Percentiles rank a stretch among this genome's conserved stretches.
These are phyloP conservation scores for Saccharomyces kudriavzevii DNA, from an alignment of 805 yeast species.

Conservation along the genomic window DNA sequence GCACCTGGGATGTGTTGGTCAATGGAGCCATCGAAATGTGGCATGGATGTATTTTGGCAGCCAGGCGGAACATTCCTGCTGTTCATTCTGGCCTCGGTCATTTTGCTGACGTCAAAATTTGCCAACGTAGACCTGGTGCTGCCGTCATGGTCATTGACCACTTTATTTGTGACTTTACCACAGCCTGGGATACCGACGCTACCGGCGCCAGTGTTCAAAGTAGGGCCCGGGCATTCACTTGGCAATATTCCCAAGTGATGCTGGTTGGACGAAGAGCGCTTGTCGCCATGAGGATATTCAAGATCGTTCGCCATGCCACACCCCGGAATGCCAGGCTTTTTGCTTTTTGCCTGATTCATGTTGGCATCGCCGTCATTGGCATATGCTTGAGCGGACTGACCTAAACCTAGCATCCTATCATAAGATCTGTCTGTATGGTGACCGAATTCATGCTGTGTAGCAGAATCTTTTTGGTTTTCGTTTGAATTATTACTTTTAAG, in stretches of 20 bases:
- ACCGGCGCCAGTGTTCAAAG: constrained; percentile 2
- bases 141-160: not conserved
- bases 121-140: not conserved
- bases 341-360: not conserved
- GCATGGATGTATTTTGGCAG: constrained; percentile 6
- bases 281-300: not conserved
- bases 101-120: constrained; percentile 4
- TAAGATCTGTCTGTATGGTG: constrained; percentile 5
- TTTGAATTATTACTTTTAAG: not conserved
- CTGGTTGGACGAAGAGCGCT: not conserved
- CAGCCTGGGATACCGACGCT: constrained; percentile 11
- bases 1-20: constrained; percentile 11
- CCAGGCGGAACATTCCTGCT: constrained; percentile 5
- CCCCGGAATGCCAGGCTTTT: not conserved
- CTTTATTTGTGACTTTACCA: constrained; percentile 2
- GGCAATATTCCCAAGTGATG: constrained; percentile 5
- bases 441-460: constrained; percentile 1
- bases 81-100: constrained; percentile 12
- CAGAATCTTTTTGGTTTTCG: not conserved
- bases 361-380: not conserved
- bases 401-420: constrained; percentile 8
- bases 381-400: constrained; percentile 7
- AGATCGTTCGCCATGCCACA: not conserved
- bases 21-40: constrained; percentile 5
- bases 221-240: constrained; percentile 1